Evolutionary conservation across 1,284 basidiomycete species (phyloP), one percentile per base, ranked within the genome.

Genomic region (Waitea zeae): DNA sequence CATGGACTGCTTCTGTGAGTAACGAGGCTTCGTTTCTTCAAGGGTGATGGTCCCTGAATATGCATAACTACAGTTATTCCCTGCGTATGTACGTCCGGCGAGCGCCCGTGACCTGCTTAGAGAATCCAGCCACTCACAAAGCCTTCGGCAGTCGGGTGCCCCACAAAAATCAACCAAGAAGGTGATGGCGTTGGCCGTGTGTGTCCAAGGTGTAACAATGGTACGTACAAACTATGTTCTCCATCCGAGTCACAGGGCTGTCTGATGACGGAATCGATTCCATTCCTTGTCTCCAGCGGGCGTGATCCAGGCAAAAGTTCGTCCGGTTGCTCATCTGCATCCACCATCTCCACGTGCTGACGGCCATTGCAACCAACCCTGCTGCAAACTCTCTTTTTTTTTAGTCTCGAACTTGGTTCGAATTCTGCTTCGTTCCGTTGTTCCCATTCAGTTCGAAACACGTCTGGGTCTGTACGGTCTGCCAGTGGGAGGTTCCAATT

Each of bases 381-480:
- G 7, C 24, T n/a, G 9, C 24, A 26, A 26, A 26, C 24, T 26
- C 24, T n/a, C n/a, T n/a, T n/a, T n/a, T n/a, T n/a, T n/a, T n/a
- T n/a, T n/a, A 65, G 41, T 53, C 62, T 3, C 57, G 67, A 36
- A 56, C 45, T 12, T 70, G 67, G 66, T 61, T 69, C 42, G 64
- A 68, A 42, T 38, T 69, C 14, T 70, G 59, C 44, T 64, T 62
- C 44, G 52, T 69, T 9, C 66, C 62, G 15, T 48, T 69, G 35
- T 49, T 69, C 19, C 66, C 66, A 0, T 50, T 70, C 49, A 49
- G 37, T 17, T 56, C 61, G 4, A 54, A 48, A 15, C 57, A 53
- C 31, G 46, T 70, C n/a, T 69, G 66, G 66, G 48, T 61, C 39
- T 70, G 66, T 46, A 51, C 54, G 12, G 63, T 66, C 39, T 69